These are phyloP conservation scores for Chaetomium cochliodes DNA, from an alignment of 495 filamentous ascomycete genomes.

Conservation along the genomic window DNA sequence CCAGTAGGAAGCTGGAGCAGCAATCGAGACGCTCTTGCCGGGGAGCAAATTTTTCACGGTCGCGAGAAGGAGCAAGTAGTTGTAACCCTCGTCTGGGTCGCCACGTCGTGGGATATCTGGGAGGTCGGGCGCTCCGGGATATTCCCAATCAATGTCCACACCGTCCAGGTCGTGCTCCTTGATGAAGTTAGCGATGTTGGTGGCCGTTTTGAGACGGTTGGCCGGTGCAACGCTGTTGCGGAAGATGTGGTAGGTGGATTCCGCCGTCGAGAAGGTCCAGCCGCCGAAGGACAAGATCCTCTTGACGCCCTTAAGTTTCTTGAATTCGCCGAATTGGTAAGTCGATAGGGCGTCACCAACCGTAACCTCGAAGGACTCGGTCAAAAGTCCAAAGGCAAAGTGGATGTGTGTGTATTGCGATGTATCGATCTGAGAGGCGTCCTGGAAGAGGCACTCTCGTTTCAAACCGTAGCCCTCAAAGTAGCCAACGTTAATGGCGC, in stretches of 20 bases:
- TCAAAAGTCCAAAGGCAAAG: slow-evolving; percentile 27
- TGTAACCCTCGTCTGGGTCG: slow-evolving; percentile 17
- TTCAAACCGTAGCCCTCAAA: slow-evolving; percentile 32
- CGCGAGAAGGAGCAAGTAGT: neutral
- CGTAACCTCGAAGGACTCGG: slow-evolving; percentile 6
- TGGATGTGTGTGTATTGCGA: slow-evolving; percentile 29
- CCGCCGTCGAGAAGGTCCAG: slow-evolving; percentile 29
- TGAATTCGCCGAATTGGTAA: slow-evolving; percentile 26
- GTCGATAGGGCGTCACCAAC: slow-evolving; percentile 15
- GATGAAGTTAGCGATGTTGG: slow-evolving; percentile 31
- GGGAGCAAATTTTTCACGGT: neutral
- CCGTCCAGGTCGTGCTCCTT: slow-evolving; percentile 35
- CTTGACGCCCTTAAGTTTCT: slow-evolving; percentile 25
- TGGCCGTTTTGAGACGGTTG: slow-evolving; percentile 27
- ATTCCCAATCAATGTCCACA: slow-evolving; percentile 41
- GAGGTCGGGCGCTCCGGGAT: slow-evolving; percentile 38
- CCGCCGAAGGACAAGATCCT: slow-evolving; percentile 39
- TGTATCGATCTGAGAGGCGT: slow-evolving; percentile 18
- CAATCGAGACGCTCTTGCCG: slow-evolving; percentile 17
- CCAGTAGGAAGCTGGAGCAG: slow-evolving; percentile 36
- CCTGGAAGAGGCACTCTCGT: slow-evolving; percentile 32
- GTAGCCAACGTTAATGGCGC: slow-evolving; percentile 27
- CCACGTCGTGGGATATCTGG: neutral
- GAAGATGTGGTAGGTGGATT: slow-evolving; percentile 32
- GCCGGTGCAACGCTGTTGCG: slow-evolving; percentile 27